These are phyloP conservation scores for Fusarium luffae DNA, from an alignment of 2,329 filamentous ascomycete genomes.

Conservation along the genomic window DNA sequence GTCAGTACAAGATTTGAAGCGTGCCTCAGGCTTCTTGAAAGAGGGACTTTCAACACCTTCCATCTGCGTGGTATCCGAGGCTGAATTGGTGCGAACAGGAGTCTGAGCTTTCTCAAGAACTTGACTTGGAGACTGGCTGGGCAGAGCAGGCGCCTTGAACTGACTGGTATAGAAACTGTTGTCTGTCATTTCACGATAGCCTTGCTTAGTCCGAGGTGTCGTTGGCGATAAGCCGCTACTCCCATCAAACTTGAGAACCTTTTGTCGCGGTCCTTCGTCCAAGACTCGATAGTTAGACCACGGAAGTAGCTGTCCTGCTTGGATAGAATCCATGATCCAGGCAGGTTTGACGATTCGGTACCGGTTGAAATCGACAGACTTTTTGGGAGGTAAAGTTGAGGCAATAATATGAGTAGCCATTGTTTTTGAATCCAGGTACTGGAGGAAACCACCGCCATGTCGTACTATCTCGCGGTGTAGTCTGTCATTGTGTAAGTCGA, in stretches of 20 bases:
- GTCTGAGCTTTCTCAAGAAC: constrained; percentile 45
- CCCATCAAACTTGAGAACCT: constrained; percentile 71
- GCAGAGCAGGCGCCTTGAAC: constrained; percentile 58
- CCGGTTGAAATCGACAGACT: constrained; percentile 84
- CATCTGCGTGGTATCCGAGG: background rate
- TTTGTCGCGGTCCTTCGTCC: constrained; percentile 85
- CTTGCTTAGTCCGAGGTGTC: constrained; percentile 64
- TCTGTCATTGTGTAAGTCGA: constrained; percentile 46
- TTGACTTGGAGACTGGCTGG: constrained; percentile 46
- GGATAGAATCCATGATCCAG: constrained; percentile 92
- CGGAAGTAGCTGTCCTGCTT: constrained; percentile 81
- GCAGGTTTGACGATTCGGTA: constrained; percentile 95
- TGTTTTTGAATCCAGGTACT: constrained; percentile 95
- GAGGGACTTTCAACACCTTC: background rate
- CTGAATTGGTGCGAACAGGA: constrained; percentile 15
- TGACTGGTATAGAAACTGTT: constrained; percentile 85
- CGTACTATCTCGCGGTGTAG: constrained; percentile 88
- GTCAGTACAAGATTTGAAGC: background rate
- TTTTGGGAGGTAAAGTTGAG: constrained; percentile 89
- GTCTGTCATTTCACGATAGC: constrained; percentile 85
- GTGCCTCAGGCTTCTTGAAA: background rate
- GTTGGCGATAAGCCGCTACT: constrained; percentile 75
- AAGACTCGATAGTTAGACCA: constrained; percentile 89
- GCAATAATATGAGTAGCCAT: constrained; percentile 96
- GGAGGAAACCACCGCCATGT: constrained; percentile 93